Base-by-base conservation (phyloP, 2,329 filamentous ascomycete genomes). In the Botrytis paeoniae region DNA sequence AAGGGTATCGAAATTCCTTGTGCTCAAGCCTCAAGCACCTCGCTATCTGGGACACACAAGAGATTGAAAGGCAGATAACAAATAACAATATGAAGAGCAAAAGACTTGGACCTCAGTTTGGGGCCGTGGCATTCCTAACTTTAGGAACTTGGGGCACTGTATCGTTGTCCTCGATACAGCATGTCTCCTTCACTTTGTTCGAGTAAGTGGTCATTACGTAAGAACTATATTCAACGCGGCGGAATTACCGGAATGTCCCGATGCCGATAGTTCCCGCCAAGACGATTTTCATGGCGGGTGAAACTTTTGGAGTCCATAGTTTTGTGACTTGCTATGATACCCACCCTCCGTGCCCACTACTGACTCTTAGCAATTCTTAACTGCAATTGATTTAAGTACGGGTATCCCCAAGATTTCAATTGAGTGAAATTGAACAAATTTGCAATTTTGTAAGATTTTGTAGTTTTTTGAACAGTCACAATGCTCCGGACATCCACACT, bases 401-500 rank as follows among this genome's bases (percentile, higher is more conserved):
- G n/a, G 59, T 51, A 18, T 68, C 63, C 57, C 37, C 51, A 72
- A 72, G 18, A 37, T 37, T 69, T 68, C 63, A 68, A 68, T 60
- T 72, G 70, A 60, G 48, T 68, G 45, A 60, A 69, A 43, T 60
- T 43, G 70, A 32, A 48, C 41, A 29, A 3, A 41, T 51, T 62
- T 63, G 41, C 39, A 3, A 35, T 39, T 66, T 48, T 66, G 37
- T 37, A 59, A 29, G 14, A 43, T n/a, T 61, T 71, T 71, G 62
- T 54, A 71, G 48, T 51, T 22, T 45, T 37, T 61, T 7, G 37
- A 10, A 48, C 37, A 69, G 59, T 60, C 39, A 72, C 32, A 57
- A 72, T 72, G 70, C 70, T 72, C 12, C 70, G 70, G 62, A 72
- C 62, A 41, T 57, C 61, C 70, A 72, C 70, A 60, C 45, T 72